Percentiles rank a stretch among this genome's conserved stretches.
Conservation (phyloP, 2,329 filamentous ascomycete species). For the Aspergillus quadricinctus region DNA sequence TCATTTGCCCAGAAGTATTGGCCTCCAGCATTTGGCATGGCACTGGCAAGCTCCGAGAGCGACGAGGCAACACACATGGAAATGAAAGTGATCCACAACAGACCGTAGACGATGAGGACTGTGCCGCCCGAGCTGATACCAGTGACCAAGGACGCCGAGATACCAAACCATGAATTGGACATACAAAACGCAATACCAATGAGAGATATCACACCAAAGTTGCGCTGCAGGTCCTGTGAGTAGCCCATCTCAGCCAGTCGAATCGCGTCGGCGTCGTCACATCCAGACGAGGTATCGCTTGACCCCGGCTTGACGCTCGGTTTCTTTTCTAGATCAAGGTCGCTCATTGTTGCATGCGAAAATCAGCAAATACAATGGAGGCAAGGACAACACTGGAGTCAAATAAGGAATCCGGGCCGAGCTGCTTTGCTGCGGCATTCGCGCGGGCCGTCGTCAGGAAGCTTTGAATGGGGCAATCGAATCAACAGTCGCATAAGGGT, state of each 20-base stretch:
- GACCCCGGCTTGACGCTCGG: slow-evolving; percentile 11
- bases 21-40: slow-evolving; percentile 48
- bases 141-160: slow-evolving; percentile 46
- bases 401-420: background rate
- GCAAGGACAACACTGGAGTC: slow-evolving; percentile 5
- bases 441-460: slow-evolving; percentile 6
- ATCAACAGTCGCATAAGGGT: slow-evolving; percentile 12
- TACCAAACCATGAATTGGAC: slow-evolving; percentile 50
- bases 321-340: slow-evolving; percentile 18
- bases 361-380: slow-evolving; percentile 4
- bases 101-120: slow-evolving; percentile 47
- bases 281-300: slow-evolving; percentile 10
- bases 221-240: slow-evolving; percentile 41
- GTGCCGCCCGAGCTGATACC: slow-evolving; percentile 50
- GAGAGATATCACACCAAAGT: slow-evolving; percentile 46
- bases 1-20: slow-evolving; percentile 51
- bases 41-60: slow-evolving; percentile 45
- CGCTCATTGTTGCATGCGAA: slow-evolving; percentile 11
- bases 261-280: slow-evolving; percentile 32
- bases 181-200: slow-evolving; percentile 49
- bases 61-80: slow-evolving; percentile 44
- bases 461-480: slow-evolving; percentile 4
- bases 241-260: slow-evolving; percentile 47
- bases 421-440: slow-evolving; percentile 1
- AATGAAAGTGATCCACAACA: slow-evolving; percentile 43